Conservation (phyloP, 441 rosid species). For the Adansonia rubrostipa region DNA sequence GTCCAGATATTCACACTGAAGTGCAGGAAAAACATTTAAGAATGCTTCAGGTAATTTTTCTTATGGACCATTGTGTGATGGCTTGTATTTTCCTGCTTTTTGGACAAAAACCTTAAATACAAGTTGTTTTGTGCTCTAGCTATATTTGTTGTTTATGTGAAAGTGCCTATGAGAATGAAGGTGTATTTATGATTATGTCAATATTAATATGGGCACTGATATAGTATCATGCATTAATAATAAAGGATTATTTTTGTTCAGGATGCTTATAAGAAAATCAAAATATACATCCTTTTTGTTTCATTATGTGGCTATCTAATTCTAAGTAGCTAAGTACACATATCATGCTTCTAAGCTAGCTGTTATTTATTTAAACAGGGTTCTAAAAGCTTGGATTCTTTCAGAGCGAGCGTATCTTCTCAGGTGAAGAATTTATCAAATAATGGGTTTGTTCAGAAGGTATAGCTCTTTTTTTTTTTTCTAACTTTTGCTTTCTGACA, state of each 20-base stretch:
- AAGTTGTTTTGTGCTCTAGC: not conserved
- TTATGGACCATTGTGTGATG: not conserved
- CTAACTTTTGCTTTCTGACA: not conserved
- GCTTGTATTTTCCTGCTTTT: not conserved
- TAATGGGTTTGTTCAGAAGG: conserved; percentile 64
- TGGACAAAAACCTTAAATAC: not conserved
- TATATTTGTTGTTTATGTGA: not conserved
- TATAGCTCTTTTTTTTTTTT: conserved; percentile 30
- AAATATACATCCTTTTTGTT: not conserved
- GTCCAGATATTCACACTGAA: conserved; percentile 43
- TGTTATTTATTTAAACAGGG: conserved; percentile 37
- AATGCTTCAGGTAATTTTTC: conserved; percentile 40
- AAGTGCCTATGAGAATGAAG: conserved; percentile 4
- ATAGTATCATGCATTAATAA: not conserved
- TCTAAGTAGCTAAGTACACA: conserved; percentile 1
- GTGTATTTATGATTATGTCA: not conserved
- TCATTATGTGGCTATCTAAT: not conserved
- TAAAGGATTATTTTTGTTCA: not conserved
- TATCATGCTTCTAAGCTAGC: conserved; percentile 2
- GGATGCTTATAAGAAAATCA: conserved; percentile 8
- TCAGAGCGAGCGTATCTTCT: conserved; percentile 36
- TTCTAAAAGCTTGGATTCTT: conserved; percentile 37
- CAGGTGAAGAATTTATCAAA: conserved; percentile 48
- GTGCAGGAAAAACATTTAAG: conserved; percentile 35
- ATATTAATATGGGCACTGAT: conserved; percentile 1